Evolutionary conservation across 2,329 filamentous ascomycete species (phyloP), one percentile per base, ranked within the genome.

Genomic region (Diplodia intermedia): DNA sequence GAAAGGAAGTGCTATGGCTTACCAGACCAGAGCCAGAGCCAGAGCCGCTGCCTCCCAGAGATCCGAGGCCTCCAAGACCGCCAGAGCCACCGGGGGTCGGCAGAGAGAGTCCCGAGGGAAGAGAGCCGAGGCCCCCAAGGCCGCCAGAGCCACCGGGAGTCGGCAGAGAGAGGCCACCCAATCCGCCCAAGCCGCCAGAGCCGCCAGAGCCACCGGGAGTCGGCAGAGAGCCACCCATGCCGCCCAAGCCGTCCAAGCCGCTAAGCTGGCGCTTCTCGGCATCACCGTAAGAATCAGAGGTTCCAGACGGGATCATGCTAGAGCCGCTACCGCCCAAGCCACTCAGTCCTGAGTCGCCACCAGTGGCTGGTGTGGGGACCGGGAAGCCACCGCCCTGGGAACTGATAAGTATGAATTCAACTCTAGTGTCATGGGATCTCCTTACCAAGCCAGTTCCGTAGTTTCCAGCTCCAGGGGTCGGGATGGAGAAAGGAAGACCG

Each of bases 201-300:
- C 23, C 23, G 6, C 31, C 31, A 31, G 49, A 43, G n/a, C 33
- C 23, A 23, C 40, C 31, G 29, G 26, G 26, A 4, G 26, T 26
- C 26, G 26, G 26, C 26, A 26, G 26, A 26, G 26, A 26, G 26
- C 60, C 60, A 5, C 31, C 29, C 15, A 65, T 8, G n/a, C 43
- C 43, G 9, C 52, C 15, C 15, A 55, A 31, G 6, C 61, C 61
- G n/a, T 20, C 49, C 9, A 65, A 26, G 18, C 61, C 61, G 14
- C 33, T 40, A 47, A 43, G 49, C 33, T 65, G 62, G 26, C 62
- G 62, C 50, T 65, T 65, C 33, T 65, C 50, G 15, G 20, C 43
- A 23, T 20, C 38, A 4, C 43, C 8, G 36, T 36, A 50, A 15
- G 20, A 23, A 2, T 5, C 49, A 4, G 61, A 54, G 14, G 52